Evolutionary conservation across 108 stramenopile genomes (phyloP).

Genomic region (Bacterosira constricta): DNA sequence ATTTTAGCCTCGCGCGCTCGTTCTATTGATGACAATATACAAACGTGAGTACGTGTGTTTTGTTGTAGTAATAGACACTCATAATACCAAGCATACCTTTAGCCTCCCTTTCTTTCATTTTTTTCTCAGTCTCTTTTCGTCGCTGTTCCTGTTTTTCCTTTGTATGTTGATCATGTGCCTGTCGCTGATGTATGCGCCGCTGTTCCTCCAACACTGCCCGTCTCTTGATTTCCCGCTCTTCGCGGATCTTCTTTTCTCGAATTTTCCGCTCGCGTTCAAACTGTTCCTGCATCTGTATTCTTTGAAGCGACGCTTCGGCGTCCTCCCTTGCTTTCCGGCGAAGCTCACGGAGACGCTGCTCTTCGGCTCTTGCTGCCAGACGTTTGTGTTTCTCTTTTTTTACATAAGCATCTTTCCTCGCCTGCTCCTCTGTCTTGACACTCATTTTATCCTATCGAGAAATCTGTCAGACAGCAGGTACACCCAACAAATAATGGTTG

Average conservation of each 20-base stretch:
- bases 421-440: constrained; percentile 16
- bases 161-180: neutral
- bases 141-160: constrained; percentile 22
- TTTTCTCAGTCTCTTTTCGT: constrained; percentile 19
- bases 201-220: constrained; percentile 11
- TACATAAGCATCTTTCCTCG: constrained; percentile 12
- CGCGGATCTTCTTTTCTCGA: neutral
- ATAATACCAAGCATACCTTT: neutral
- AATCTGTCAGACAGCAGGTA: no score
- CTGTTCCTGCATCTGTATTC: constrained; percentile 12
- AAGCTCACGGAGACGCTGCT: constrained; percentile 28
- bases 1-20: constrained; percentile 22
- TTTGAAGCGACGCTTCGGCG: constrained; percentile 1
- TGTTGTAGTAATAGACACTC: neutral
- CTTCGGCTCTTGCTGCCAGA: constrained; percentile 26
- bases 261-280: constrained; percentile 28
- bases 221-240: constrained; percentile 21
- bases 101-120: constrained; percentile 5
- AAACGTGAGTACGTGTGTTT: no score
- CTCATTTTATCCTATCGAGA: constrained; percentile 28
- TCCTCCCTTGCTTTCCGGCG: constrained; percentile 20
- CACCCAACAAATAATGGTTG: no score
- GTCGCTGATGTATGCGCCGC: constrained; percentile 15
- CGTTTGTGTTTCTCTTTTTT: constrained; percentile 26
- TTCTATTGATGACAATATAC: neutral